These are phyloP conservation scores for Talaromyces adpressus DNA, from an alignment of 495 filamentous ascomycete species.

Conservation along the genomic window DNA sequence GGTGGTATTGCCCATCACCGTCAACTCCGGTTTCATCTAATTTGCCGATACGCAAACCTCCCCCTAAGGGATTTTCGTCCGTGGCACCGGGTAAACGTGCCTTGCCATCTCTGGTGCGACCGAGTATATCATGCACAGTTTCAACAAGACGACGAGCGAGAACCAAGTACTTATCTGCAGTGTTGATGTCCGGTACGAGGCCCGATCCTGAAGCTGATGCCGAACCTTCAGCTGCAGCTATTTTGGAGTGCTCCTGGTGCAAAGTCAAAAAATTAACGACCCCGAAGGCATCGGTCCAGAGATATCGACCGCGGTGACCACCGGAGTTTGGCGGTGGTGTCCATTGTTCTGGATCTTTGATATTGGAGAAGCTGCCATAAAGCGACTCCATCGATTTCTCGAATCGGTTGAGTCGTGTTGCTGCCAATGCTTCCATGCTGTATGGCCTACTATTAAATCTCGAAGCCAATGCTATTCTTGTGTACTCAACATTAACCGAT, in stretches of 20 bases:
- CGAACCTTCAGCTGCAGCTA: slow-evolving; percentile 10
- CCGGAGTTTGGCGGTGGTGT: slow-evolving; percentile 43
- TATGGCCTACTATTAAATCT: background rate
- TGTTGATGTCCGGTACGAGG: slow-evolving; percentile 10
- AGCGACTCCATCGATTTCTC: slow-evolving; percentile 31
- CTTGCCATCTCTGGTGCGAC: slow-evolving; percentile 44
- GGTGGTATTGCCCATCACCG: slow-evolving; percentile 60
- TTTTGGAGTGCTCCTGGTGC: slow-evolving; percentile 33
- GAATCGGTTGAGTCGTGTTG: slow-evolving; percentile 23
- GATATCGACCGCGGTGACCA: slow-evolving; percentile 59
- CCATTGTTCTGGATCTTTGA: slow-evolving; percentile 28
- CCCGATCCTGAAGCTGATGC: background rate
- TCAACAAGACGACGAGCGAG: slow-evolving; percentile 45
- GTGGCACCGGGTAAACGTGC: slow-evolving; percentile 46
- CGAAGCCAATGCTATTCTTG: background rate
- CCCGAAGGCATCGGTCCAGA: slow-evolving; percentile 67
- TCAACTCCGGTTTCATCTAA: slow-evolving; percentile 42
- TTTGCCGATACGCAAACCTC: slow-evolving; percentile 61
- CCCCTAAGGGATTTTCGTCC: slow-evolving; percentile 46
- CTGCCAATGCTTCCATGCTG: background rate
- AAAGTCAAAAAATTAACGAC: slow-evolving; percentile 61
- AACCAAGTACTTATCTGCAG: slow-evolving; percentile 37
- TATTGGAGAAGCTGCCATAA: slow-evolving; percentile 29
- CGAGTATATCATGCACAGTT: slow-evolving; percentile 51
- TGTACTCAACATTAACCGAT: background rate